phyloP scores from a whole-genome alignment of 768 basidiomycete genomes.

The Galerina marginata region DNA sequence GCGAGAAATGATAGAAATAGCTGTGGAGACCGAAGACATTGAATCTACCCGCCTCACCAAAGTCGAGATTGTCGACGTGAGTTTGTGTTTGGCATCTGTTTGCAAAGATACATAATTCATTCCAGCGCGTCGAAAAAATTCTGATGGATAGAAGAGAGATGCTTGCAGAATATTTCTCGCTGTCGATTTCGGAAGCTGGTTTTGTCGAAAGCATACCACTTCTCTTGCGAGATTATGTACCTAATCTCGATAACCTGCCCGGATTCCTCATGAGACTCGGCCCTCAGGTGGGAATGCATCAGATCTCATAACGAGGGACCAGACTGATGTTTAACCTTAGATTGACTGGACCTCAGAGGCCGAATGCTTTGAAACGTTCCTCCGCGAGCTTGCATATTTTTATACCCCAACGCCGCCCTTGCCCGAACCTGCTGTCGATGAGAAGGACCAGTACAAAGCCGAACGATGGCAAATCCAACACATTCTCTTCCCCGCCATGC shows the following conservation, averaged over 20 bases:
- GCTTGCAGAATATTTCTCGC: slow-evolving; percentile 90
- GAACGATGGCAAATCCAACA: slow-evolving; percentile 91
- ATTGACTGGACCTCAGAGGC: slow-evolving; percentile 88
- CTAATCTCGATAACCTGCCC: slow-evolving; percentile 90
- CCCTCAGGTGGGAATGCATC: slow-evolving; percentile 65
- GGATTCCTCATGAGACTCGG: slow-evolving; percentile 90
- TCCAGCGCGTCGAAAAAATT: slow-evolving; percentile 67
- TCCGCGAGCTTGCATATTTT: slow-evolving; percentile 91
- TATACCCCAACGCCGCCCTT: slow-evolving; percentile 70
- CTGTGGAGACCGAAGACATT: slow-evolving; percentile 72
- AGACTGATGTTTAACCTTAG: slow-evolving; percentile 39
- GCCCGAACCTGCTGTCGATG: slow-evolving; percentile 24
- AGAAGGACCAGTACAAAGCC: slow-evolving; percentile 55
- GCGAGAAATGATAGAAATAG: slow-evolving; percentile 73
- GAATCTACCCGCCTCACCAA: slow-evolving; percentile 59
- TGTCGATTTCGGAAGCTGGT: slow-evolving; percentile 71
- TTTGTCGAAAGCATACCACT: slow-evolving; percentile 79
- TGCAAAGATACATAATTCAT: not conserved
- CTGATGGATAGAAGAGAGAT: slow-evolving; percentile 73
- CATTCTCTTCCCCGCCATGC: slow-evolving; percentile 85
- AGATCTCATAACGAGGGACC: not conserved
- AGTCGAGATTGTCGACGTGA: slow-evolving; percentile 74
- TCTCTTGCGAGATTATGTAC: slow-evolving; percentile 85
- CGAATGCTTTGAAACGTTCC: slow-evolving; percentile 84
- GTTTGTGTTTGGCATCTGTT: not conserved